Evolutionary conservation across 208 protist genomes (phyloP).

Genomic region (Leishmania martiniquensis): DNA sequence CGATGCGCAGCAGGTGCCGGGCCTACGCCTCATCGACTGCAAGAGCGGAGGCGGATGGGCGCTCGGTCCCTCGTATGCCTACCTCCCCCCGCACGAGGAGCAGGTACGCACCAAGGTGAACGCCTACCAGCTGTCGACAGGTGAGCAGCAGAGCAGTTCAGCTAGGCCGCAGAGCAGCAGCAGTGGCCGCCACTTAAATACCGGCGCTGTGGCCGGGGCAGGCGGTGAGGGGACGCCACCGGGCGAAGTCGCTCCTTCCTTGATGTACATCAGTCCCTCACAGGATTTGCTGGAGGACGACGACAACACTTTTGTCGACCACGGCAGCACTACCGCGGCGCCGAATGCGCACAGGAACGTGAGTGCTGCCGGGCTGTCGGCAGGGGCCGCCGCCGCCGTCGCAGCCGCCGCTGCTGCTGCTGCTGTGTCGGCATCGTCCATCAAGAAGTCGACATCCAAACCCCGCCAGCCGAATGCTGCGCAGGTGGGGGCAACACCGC

Average conservation of each 20-base stretch:
- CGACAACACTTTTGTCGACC: constrained; percentile 89
- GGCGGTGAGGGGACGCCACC: neutral
- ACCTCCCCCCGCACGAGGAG: constrained; percentile 42
- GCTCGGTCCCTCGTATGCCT: constrained; percentile 56
- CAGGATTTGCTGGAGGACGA: constrained; percentile 51
- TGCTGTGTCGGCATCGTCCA: constrained; percentile 2
- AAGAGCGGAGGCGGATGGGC: constrained; percentile 77
- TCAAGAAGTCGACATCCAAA: constrained; percentile 3
- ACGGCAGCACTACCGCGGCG: constrained; percentile 56
- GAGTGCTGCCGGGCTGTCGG: neutral
- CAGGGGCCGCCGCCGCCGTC: neutral
- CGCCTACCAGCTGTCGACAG: constrained; percentile 18
- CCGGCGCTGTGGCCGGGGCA: neutral
- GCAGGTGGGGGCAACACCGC: constrained; percentile 4
- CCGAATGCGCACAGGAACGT: too few relatives aligned
- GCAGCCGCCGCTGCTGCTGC: neutral
- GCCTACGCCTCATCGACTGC: constrained; percentile 44
- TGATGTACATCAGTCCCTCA: constrained; percentile 14
- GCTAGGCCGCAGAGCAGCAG: constrained; percentile 7
- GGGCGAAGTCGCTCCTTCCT: constrained; percentile 6
- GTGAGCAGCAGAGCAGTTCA: constrained; percentile 10
- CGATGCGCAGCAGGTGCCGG: constrained; percentile 30
- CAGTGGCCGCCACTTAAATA: neutral
- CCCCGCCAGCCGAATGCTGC: neutral
- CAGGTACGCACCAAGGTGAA: constrained; percentile 37